Percentiles rank a stretch among this genome's conserved stretches.
Evolutionary conservation across 176 grass and related monocot genomes (phyloP).

Genomic region (Tillandsia leiboldiana): DNA sequence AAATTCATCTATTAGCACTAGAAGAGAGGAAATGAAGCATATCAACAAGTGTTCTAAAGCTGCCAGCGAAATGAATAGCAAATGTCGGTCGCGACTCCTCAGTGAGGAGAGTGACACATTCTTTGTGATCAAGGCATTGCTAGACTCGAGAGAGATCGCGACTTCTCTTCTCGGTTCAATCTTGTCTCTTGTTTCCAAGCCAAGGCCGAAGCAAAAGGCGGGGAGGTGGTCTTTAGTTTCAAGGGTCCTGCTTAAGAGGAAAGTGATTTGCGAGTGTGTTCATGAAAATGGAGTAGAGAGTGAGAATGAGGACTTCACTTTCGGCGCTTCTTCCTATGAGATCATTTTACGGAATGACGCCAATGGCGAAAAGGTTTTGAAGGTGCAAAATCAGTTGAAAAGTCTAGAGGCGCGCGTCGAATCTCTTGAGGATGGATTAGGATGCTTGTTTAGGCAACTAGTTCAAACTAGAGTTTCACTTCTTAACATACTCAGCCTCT

Average conservation of each 20-base stretch:
- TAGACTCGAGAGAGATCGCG: conserved; percentile 2
- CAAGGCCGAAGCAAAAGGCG: background rate
- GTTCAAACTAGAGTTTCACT: conserved; percentile 4
- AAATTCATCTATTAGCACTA: background rate
- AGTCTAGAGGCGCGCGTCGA: background rate
- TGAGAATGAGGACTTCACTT: background rate
- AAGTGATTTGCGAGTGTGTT: background rate
- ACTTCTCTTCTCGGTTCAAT: conserved; percentile 1
- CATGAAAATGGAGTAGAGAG: background rate
- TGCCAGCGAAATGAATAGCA: background rate
- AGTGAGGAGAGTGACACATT: background rate
- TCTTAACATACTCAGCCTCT: background rate
- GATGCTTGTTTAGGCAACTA: conserved; percentile 2
- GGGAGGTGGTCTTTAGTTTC: conserved; percentile 2
- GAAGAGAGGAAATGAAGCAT: background rate
- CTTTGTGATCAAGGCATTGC: background rate
- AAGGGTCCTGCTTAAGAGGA: background rate
- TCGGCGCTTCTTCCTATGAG: background rate
- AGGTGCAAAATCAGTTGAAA: background rate
- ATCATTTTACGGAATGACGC: background rate
- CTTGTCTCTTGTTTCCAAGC: background rate
- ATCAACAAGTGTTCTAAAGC: background rate
- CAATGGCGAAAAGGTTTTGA: background rate
- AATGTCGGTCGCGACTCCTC: background rate
- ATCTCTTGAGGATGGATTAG: conserved; percentile 3